These are phyloP conservation scores for Starmera dryadoides DNA, from an alignment of 805 yeast species.

Conservation along the genomic window DNA sequence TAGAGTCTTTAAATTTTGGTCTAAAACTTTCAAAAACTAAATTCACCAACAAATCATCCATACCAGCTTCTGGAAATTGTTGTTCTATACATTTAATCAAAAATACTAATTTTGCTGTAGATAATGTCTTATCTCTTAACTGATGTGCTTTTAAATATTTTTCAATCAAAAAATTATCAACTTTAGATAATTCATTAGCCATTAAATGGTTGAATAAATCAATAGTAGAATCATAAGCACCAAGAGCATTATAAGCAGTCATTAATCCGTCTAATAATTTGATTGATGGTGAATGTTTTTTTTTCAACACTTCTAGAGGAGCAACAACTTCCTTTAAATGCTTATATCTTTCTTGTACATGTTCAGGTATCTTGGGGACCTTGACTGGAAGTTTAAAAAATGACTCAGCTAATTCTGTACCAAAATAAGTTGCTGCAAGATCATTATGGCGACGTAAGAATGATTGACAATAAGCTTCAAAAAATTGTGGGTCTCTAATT, in stretches of 20 bases:
- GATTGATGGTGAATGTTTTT: constrained; percentile 13
- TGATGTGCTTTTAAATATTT: constrained; percentile 9
- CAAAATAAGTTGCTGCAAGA: constrained; percentile 5
- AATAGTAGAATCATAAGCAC: constrained; percentile 8
- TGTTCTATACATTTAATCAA: background rate
- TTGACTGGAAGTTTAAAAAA: constrained; percentile 11
- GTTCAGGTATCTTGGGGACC: background rate
- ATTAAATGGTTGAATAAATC: constrained; percentile 7
- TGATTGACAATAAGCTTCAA: constrained; percentile 11
- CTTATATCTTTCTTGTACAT: background rate
- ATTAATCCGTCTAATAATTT: constrained; percentile 14
- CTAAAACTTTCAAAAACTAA: background rate
- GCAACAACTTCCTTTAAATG: background rate
- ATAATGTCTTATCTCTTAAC: too few relatives aligned
- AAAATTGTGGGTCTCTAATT: constrained; percentile 5
- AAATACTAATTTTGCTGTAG: too few relatives aligned
- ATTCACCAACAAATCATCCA: background rate
- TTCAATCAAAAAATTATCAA: constrained; percentile 14
- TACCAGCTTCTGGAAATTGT: background rate
- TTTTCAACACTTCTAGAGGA: constrained; percentile 2
- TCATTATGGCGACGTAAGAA: constrained; percentile 9
- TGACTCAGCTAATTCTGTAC: constrained; percentile 10
- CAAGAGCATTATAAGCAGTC: constrained; percentile 10
- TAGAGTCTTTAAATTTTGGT: background rate
- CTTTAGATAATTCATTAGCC: constrained; percentile 5